Evolutionary conservation across 2,329 filamentous ascomycete species (phyloP), one percentile per base, ranked within the genome.

Genomic region (Penicillium sp.): DNA sequence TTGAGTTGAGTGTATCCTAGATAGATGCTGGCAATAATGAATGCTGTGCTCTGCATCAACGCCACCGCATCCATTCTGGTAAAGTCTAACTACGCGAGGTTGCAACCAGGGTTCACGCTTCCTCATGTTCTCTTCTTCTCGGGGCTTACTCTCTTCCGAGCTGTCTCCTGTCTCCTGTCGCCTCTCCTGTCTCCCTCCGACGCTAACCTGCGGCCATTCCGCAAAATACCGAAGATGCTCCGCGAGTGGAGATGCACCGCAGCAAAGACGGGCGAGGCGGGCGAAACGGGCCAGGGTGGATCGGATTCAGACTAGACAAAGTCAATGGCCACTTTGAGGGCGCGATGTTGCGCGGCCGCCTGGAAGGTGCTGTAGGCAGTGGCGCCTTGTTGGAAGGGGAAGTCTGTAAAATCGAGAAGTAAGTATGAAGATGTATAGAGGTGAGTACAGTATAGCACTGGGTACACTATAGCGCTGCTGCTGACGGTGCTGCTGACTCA

Each of bases 291-390:
- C 24, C 36, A 7, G 13, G 23, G 36, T 24, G 20, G 36, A 39
- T 39, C 20, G 36, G 9, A 24, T 5, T 20, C 20, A 41, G 37
- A 18, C 15, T 26, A 85, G 87, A 89, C 34, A 71, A 63, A 59
- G 39, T 60, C 56, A 26, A 63, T 63, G 20, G 60, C 54, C 15
- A 64, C 60, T 46, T 63, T 58, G 2, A 65, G 51, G 10, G 56
- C 54, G 21, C 51, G 41, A 20, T 61, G 56, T 21, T 52, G 43
- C 8, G 60, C 44, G 8, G 57, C 63, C 13, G 50, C 41, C 26
- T 53, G 55, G 37, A 64, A 59, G 2, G 55, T 64, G 1, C 27
- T 40, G 41, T 60, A 64, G 1, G 61, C 58, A 12, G 29, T 46
- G 34, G 24, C 15, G 6, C 47, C 58, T 36, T 59, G 33, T 9